Base-by-base conservation (phyloP, 2,329 filamentous ascomycete genomes). In the Claviceps sp. region DNA sequence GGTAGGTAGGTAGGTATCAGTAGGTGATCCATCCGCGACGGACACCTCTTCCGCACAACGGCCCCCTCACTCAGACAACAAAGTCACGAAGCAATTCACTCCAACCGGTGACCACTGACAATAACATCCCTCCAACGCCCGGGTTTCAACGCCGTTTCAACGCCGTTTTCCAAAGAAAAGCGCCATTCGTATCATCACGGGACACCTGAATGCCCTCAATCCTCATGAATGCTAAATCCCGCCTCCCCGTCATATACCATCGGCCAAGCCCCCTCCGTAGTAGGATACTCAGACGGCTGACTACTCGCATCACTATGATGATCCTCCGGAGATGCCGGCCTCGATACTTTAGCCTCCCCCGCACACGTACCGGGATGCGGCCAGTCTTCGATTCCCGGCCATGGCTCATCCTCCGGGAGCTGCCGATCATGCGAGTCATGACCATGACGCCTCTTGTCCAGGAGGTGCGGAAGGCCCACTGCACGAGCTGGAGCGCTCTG, bases 261-360 rank as follows among this genome's bases (percentile, higher is more conserved):
- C 5, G 65, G 64, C 69, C 69, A 74, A 8, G 67, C 65, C 16
- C 62, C 67, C 55, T 75, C 72, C 13, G 71, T 78, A 59, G 72
- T 77, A 5, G 76, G 72, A 57, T 80, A 81, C 58, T 80, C 77
- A 18, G 72, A 77, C 1, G 78, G 78, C 57, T 71, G 69, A 61
- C 75, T 76, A 59, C 76, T 79, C 37, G 56, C 63, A 4, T 68
- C 67, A 51, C 62, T 67, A n/a, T 56, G 56, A n/a, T 61, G 59
- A 13, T 61, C 65, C 1, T 57, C 58, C 16, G 53, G 56, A 18
- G 60, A 60, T 14, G 56, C 62, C 2, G 54, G 58, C 8, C 59
- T 56, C 2, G 75, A 75, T 47, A 78, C 72, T 37, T 73, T 62
- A 52, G 79, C 79, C 57, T 81, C 77, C 2, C 67, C 70, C 49